phyloP scores from a whole-genome alignment of 176 grass and related monocot genomes.

The Hyparrhenia diplandra region DNA sequence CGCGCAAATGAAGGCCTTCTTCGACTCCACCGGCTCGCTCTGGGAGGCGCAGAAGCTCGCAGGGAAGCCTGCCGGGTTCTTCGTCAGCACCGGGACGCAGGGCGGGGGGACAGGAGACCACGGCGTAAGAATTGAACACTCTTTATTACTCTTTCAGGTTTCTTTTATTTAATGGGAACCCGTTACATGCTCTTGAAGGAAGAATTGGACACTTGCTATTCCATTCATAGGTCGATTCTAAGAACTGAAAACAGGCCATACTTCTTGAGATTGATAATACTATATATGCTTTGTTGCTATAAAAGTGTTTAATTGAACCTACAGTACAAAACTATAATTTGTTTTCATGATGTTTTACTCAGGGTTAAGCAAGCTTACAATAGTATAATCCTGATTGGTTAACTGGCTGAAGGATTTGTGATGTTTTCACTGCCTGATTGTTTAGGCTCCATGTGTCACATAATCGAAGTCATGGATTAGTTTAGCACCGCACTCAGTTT shows the following conservation, averaged over 20 bases:
- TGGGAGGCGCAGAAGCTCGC: slow-evolving; percentile 76
- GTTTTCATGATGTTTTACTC: background rate
- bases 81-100: slow-evolving; percentile 85
- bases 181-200: background rate
- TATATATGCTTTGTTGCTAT: background rate
- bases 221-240: background rate
- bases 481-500: background rate
- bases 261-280: background rate
- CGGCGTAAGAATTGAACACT: slow-evolving; percentile 54
- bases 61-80: slow-evolving; percentile 79
- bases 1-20: slow-evolving; percentile 90
- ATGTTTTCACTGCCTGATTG: background rate
- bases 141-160: background rate
- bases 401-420: background rate
- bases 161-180: background rate
- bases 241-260: background rate
- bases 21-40: slow-evolving; percentile 71
- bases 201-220: background rate
- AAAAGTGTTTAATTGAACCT: background rate
- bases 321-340: background rate
- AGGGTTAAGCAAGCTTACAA: background rate
- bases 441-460: background rate
- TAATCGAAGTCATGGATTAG: background rate
- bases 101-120: slow-evolving; percentile 90
- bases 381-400: background rate